These are phyloP conservation scores for Verruconis gallopava DNA, from an alignment of 2,329 filamentous ascomycete genomes.

Conservation along the genomic window DNA sequence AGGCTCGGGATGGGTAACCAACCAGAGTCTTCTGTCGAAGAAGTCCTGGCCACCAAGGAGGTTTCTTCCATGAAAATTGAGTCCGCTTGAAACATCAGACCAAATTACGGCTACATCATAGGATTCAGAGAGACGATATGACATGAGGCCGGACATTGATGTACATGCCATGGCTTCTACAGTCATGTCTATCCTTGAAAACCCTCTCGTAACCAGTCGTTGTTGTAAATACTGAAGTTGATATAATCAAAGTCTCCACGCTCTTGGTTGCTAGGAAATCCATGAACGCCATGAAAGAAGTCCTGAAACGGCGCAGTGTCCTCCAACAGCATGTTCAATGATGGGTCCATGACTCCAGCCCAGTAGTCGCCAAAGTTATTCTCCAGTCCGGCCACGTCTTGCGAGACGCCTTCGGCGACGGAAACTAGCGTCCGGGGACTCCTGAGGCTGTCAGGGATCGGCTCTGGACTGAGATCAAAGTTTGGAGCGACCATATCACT, in stretches of 20 bases:
- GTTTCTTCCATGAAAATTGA: not conserved
- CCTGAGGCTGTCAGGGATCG: not conserved
- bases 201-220: not conserved
- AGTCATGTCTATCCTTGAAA: no score
- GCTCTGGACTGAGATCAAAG: not conserved
- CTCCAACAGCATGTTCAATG: slow-evolving; percentile 2
- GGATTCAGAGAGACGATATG: no score
- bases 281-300: slow-evolving; percentile 4
- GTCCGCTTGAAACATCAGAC: not conserved
- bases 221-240: slow-evolving; percentile 4
- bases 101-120: no score
- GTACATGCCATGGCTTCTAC: no score
- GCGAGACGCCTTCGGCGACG: not conserved
- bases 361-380: slow-evolving; percentile 2
- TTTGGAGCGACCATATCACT: not conserved
- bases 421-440: not conserved
- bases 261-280: slow-evolving; percentile 1
- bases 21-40: not conserved
- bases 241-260: slow-evolving; percentile 3
- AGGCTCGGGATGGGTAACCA: slow-evolving; percentile 1
- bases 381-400: not conserved
- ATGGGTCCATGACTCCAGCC: not conserved
- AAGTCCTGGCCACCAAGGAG: not conserved
- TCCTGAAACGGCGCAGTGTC: slow-evolving; percentile 1
- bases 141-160: no score